phyloP scores from a whole-genome alignment of 225 moss, liverwort and hornwort genomes.

The Polytrichum formosum region DNA sequence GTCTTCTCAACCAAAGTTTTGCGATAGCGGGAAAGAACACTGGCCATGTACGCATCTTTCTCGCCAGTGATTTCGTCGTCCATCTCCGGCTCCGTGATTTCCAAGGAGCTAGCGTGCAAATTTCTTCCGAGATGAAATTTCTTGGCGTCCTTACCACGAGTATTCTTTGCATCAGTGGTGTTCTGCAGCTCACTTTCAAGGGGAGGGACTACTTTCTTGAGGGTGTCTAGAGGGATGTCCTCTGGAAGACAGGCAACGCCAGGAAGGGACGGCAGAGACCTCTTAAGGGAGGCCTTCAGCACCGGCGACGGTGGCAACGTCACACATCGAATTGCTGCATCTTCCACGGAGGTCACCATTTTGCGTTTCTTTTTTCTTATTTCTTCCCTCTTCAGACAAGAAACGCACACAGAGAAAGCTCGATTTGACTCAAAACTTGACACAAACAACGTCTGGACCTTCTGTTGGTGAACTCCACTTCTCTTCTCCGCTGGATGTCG shows the following conservation, averaged over 20 bases:
- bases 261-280: slow-evolving; percentile 11
- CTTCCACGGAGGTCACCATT: slow-evolving; percentile 55
- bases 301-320: slow-evolving; percentile 25
- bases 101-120: slow-evolving; percentile 57
- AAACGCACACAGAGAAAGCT: not conserved
- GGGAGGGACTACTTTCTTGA: slow-evolving; percentile 30
- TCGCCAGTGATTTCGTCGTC: slow-evolving; percentile 87
- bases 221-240: slow-evolving; percentile 31
- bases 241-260: slow-evolving; percentile 23
- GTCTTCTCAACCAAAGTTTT: slow-evolving; percentile 72
- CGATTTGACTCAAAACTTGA: no score
- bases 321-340: slow-evolving; percentile 24
- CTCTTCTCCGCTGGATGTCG: no score
- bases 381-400: slow-evolving; percentile 5
- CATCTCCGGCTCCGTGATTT: slow-evolving; percentile 74
- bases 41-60: slow-evolving; percentile 84
- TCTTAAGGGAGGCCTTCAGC: slow-evolving; percentile 33
- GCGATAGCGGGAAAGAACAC: slow-evolving; percentile 67
- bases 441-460: no score
- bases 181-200: slow-evolving; percentile 2
- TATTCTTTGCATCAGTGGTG: not conserved
- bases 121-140: slow-evolving; percentile 67
- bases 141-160: slow-evolving; percentile 20
- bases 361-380: not conserved
- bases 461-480: no score